Evolutionary conservation across 2,329 filamentous ascomycete genomes (phyloP), one percentile per base, ranked within the genome.

Genomic region (Apiospora phragmitis): DNA sequence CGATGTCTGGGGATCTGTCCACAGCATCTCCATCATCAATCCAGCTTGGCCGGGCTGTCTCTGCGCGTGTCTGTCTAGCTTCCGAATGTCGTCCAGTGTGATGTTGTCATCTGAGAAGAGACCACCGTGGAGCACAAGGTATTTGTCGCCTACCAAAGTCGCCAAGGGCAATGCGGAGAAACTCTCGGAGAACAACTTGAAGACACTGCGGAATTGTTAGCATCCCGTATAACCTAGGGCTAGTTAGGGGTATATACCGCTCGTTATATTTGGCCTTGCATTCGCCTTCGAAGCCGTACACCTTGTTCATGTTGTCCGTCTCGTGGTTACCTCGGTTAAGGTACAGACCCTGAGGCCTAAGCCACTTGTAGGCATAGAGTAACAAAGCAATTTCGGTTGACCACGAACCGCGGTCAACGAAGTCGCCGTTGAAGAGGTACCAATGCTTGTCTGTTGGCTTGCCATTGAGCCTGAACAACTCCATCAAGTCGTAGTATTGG

Each of bases 1-100:
- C 76, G 91, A 87, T 0, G 93, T 88, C 81, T 99, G 96, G 3
- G 96, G 96, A 80, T 99, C 96, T 0, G 96, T 98, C 96, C 96
- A 99, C 65, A 99, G 89, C 96, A 99, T 99, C 83, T 99, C 96
- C 96, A 99, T 99, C 96, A 99, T 99, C 77, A 99, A 85, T 18
- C 96, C 96, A 67, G 93, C 85, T 81, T 99, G 96, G 42, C 96
- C 96, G 3, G 96, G 95, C 78, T 98, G 95, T 72, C 94, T 89
- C 83, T 98, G 96, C 80, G 89, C 91, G 83, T 98, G 95, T 74
- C 95, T 88, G 83, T 98, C 92, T 71, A 98, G 86, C 83, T 97
- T 97, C 75, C 96, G 90, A 75, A 99, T 97, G 79, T 99, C 95
- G 75, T 98, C 94, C 68, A 99, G 85, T 0, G 93, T 95, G 73